Percentiles rank a stretch among this genome's conserved stretches.
These are phyloP conservation scores for Podospora bellae-mahoneyi DNA, from an alignment of 495 filamentous ascomycete genomes.

Conservation along the genomic window DNA sequence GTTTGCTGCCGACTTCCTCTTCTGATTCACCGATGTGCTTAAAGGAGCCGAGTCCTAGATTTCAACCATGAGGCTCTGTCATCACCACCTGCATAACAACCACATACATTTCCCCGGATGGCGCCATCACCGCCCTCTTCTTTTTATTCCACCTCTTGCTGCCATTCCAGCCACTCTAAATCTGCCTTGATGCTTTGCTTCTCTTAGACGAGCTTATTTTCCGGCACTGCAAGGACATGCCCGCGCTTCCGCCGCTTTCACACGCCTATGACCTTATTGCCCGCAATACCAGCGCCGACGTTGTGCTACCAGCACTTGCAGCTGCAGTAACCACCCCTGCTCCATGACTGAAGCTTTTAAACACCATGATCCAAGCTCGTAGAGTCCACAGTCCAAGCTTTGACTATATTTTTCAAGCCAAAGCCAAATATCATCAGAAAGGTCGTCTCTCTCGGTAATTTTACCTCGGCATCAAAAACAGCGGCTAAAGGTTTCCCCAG, in stretches of 20 bases:
- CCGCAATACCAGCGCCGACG: slow-evolving; percentile 6
- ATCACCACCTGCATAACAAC: not conserved
- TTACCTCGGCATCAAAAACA: too few species aligned
- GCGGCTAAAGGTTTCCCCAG: too few species aligned
- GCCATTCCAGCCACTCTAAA: not conserved
- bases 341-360: too few species aligned
- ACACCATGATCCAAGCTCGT: too few species aligned
- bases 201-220: not conserved
- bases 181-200: slow-evolving; percentile 1
- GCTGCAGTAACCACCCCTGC: not conserved
- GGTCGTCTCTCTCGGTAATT: too few species aligned
- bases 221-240: slow-evolving; percentile 19
- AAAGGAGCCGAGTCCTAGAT: not conserved
- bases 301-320: slow-evolving; percentile 9
- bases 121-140: not conserved
- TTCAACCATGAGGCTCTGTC: not conserved
- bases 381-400: too few species aligned
- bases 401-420: too few species aligned
- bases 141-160: not conserved
- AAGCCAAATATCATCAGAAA: too few species aligned
- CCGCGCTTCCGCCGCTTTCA: slow-evolving; percentile 2
- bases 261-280: slow-evolving; percentile 3
- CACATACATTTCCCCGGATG: not conserved
- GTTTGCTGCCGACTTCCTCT: not conserved
- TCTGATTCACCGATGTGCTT: not conserved